Base-by-base conservation (phyloP, 805 yeast genomes). In the Lipomyces anomalus region DNA sequence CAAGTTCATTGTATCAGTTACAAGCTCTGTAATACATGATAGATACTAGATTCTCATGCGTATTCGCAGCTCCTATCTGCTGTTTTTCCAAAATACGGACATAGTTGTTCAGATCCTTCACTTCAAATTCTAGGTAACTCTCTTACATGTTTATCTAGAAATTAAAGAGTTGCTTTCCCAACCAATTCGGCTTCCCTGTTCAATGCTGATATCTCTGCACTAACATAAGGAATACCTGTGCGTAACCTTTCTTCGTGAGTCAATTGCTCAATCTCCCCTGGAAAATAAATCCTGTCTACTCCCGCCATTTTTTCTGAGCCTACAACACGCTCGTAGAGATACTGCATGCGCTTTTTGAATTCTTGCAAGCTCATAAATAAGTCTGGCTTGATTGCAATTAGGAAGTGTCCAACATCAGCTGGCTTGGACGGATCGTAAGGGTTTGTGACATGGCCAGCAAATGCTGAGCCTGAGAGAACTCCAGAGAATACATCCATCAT, bases 401-500 rank as follows among this genome's bases (percentile, higher is more conserved):
- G 41, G 35, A 40, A 40, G 13, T 40, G 43, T 11, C 43, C 43
- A 29, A 40, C 43, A 36, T 40, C 43, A 33, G 43, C 43, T 2
- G 43, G n/a, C 11, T 32, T 33, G 13, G 43, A 24, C 4, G 43
- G 46, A 21, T 40, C 47, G 44, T 40, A 40, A 11, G 43, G 43
- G 26, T 4, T 36, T 3, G 46, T 6, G 18, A 40, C 43, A 37
- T 40, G 43, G n/a, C 43, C 43, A 6, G 43, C 43, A 35, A 35
- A 40, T 6, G 43, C 43, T 24, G 43, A 40, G n/a, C 43, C 43
- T 17, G 43, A 40, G 6, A 40, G 28, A 13, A 40, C 43, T 5
- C 43, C 43, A 18, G 43, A 40, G 28, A 40, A 40, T 17, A 40
- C 43, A 22, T 40, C 43, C 43, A 40, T 40, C 43, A 40, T 40